These are phyloP conservation scores for Hypoxylon lienhwacheense DNA, from an alignment of 495 filamentous ascomycete genomes.

Conservation along the genomic window DNA sequence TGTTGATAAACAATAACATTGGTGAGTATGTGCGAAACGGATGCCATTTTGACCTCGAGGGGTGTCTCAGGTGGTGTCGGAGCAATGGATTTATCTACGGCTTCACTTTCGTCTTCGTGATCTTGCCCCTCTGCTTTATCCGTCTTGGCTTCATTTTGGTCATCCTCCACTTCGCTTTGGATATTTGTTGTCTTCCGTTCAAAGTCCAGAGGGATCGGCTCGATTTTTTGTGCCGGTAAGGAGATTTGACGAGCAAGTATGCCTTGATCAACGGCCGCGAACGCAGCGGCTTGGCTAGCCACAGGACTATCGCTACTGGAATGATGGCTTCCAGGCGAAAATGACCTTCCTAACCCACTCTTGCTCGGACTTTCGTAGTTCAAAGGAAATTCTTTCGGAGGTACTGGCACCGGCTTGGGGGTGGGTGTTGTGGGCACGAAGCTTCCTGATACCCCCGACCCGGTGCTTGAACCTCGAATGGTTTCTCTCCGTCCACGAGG, in stretches of 20 bases:
- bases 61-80: constrained; percentile 30
- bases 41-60: constrained; percentile 55
- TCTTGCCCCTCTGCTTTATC: constrained; percentile 41
- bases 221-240: constrained; percentile 38
- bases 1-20: constrained; percentile 75
- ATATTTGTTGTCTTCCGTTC: constrained; percentile 33
- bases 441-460: constrained; percentile 27
- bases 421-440: constrained; percentile 35
- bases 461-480: constrained; percentile 29
- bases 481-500: constrained; percentile 51
- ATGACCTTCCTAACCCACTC: constrained; percentile 38
- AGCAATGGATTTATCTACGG: constrained; percentile 33
- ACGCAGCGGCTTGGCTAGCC: constrained; percentile 51
- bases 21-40: constrained; percentile 84
- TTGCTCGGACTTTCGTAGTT: constrained; percentile 37
- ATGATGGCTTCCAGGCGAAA: constrained; percentile 41
- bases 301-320: constrained; percentile 37
- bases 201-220: constrained; percentile 46
- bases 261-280: constrained; percentile 56
- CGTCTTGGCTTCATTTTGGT: constrained; percentile 13
- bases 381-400: constrained; percentile 37
- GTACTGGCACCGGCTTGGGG: constrained; percentile 38
- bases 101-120: constrained; percentile 47
- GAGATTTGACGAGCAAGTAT: constrained; percentile 53
- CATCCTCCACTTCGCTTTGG: constrained; percentile 29